These are phyloP conservation scores for Exserohilum turcica DNA, from an alignment of 2,329 filamentous ascomycete species.

Conservation along the genomic window DNA sequence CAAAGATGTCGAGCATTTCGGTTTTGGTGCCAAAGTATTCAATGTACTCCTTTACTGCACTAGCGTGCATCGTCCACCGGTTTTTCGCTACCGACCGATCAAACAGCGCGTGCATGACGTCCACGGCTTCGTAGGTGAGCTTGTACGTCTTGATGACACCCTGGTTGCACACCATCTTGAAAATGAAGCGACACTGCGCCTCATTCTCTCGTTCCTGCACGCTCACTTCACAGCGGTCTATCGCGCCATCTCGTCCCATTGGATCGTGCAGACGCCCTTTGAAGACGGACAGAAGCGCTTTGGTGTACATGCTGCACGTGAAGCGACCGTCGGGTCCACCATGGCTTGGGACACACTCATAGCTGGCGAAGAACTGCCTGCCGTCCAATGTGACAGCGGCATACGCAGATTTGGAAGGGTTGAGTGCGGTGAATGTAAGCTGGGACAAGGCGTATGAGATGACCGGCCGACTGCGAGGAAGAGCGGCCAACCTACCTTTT, in stretches of 20 bases:
- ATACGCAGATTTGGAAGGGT: conserved; percentile 81
- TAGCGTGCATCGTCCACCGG: conserved; percentile 73
- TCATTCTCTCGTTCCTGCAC: conserved; percentile 73
- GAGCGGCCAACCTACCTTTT: conserved; percentile 59
- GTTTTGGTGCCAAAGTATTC: conserved; percentile 82
- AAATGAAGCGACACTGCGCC: conserved; percentile 72
- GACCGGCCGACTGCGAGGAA: conserved; percentile 14
- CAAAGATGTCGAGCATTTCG: conserved; percentile 79
- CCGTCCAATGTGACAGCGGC: conserved; percentile 71
- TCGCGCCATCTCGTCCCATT: conserved; percentile 69
- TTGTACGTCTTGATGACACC: conserved; percentile 78
- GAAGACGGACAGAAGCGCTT: conserved; percentile 72
- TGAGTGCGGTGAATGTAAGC: conserved; percentile 76
- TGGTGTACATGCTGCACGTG: conserved; percentile 75
- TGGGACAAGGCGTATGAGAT: conserved; percentile 27
- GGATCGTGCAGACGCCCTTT: conserved; percentile 68
- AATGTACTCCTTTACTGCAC: conserved; percentile 73
- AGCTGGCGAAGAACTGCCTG: conserved; percentile 73
- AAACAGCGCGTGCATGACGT: conserved; percentile 79
- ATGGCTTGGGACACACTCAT: conserved; percentile 62
- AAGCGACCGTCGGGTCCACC: conserved; percentile 59
- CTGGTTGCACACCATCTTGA: conserved; percentile 76
- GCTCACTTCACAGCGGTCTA: conserved; percentile 75
- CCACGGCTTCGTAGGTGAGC: conserved; percentile 73
- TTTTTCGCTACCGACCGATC: conserved; percentile 68